phyloP scores from a whole-genome alignment of 352 stramenopile species.

The Pythium brachiatum region DNA sequence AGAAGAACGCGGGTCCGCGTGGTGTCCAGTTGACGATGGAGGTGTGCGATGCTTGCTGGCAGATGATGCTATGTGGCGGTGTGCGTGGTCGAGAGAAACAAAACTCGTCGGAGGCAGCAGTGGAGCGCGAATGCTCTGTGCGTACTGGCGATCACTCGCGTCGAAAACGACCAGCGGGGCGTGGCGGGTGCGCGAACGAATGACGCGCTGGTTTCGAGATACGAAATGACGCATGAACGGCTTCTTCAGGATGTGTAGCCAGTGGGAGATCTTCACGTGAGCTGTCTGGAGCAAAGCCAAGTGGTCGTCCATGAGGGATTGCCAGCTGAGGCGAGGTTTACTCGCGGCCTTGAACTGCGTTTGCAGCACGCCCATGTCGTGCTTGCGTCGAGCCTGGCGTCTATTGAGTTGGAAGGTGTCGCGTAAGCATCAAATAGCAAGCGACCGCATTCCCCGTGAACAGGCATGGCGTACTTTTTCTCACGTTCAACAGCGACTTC shows the following conservation, averaged over 20 bases:
- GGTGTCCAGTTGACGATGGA: background rate
- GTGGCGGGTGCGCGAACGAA: constrained; percentile 26
- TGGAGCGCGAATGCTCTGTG: constrained; percentile 14
- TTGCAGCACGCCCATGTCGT: constrained; percentile 22
- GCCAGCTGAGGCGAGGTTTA: constrained; percentile 20
- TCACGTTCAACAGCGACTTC: constrained; percentile 3
- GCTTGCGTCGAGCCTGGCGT: constrained; percentile 12
- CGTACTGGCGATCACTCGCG: constrained; percentile 19
- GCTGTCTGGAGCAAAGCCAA: constrained; percentile 12
- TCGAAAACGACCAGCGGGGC: constrained; percentile 24
- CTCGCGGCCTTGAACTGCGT: constrained; percentile 19
- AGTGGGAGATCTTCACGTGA: constrained; percentile 11
- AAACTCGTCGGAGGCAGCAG: constrained; percentile 15
- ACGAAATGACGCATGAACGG: constrained; percentile 9
- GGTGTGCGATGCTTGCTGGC: background rate
- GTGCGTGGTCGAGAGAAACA: background rate
- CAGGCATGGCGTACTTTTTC: constrained; percentile 1
- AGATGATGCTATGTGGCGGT: background rate
- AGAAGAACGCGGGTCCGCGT: background rate
- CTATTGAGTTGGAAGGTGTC: constrained; percentile 1
- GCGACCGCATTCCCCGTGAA: background rate
- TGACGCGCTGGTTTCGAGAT: constrained; percentile 10
- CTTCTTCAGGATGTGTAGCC: constrained; percentile 21
- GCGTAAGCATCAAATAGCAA: background rate
- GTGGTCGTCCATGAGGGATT: constrained; percentile 25